Base-by-base conservation (phyloP, 257 asterid species). In the Fraxinus cuspidata region DNA sequence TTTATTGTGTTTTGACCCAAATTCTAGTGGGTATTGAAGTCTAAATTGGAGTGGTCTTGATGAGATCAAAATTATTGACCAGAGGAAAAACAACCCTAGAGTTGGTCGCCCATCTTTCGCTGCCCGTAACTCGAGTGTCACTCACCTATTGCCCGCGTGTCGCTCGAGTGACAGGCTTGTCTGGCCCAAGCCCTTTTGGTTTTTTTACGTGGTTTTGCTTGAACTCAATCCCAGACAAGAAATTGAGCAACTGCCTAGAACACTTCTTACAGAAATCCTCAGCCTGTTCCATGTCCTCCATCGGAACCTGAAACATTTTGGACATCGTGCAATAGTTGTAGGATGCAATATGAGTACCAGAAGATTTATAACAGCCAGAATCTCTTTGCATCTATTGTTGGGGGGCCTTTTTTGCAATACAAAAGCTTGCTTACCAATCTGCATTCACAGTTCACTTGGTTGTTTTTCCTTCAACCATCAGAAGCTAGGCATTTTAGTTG, bases 281-380 rank as follows among this genome's bases (percentile, higher is more conserved):
- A 56, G 76, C 60, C 86, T n/a, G 64, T 35, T 23, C 77, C 87
- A 64, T 60, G 73, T 81, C 77, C 77, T 78, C 73, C 80, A 31
- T 66, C 84, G 51, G 65, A 27, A 38, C 67, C 64, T 11, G 80
- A 70, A 27, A 81, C 92, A 32, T 92, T 91, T 66, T 89, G 96
- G 97, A 91, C 96, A 34, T 42, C 13, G 49, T 93, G 97, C 84
- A 72, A 37, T 25, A 28, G 23, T 34, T 93, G 97, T 84, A 74
- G 2, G 72, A 68, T 56, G 9, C 79, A 77, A 4, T 86, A 40
- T 29, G 85, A 87, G 83, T 91, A 84, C 70, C 4, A 44, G n/a
- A 81, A 34, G 49, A 56, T 63, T 7, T 83, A 69, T 85, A 86
- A 69, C 32, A 82, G 91, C 77, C 79, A 82, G 47, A 82, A 29